Conservation (phyloP, 1,284 basidiomycete species). For the Leccinum subrobustum region DNA sequence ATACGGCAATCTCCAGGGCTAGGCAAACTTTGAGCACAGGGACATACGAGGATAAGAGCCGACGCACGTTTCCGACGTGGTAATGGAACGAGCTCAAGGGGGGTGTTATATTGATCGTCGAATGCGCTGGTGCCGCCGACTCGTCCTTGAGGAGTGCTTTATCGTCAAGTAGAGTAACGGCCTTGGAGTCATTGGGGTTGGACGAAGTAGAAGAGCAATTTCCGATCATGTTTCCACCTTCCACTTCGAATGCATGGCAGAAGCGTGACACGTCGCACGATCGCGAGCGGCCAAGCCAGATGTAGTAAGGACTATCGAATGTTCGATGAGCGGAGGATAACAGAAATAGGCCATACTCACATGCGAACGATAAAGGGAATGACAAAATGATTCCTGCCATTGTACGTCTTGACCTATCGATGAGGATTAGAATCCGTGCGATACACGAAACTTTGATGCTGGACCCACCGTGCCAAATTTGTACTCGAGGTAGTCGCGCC, state of each 20-base stretch:
- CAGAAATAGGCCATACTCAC: slow-evolving; percentile 29
- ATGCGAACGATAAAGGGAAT: slow-evolving; percentile 71
- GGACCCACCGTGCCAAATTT: slow-evolving; percentile 66
- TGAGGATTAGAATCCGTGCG: neutral
- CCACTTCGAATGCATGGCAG: slow-evolving; percentile 67
- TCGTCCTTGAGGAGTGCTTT: slow-evolving; percentile 37
- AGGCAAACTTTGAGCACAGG: slow-evolving; percentile 8
- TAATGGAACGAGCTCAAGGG: slow-evolving; percentile 79
- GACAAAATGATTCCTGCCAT: slow-evolving; percentile 73
- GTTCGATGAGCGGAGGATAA: slow-evolving; percentile 1
- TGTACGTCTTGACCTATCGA: slow-evolving; percentile 46
- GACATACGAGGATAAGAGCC: neutral
- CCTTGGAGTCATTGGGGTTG: slow-evolving; percentile 34
- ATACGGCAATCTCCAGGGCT: slow-evolving; percentile 77
- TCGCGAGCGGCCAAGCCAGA: slow-evolving; percentile 73
- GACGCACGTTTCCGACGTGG: slow-evolving; percentile 54
- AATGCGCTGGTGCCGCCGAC: slow-evolving; percentile 17
- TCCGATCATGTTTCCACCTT: slow-evolving; percentile 67
- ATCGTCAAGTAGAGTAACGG: slow-evolving; percentile 40
- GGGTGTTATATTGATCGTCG: slow-evolving; percentile 51
- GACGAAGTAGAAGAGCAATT: slow-evolving; percentile 45
- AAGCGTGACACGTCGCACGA: slow-evolving; percentile 60
- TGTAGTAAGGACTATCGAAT: slow-evolving; percentile 60
- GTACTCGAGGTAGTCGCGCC: slow-evolving; percentile 79
- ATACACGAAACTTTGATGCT: neutral